These are phyloP conservation scores for Corylus heterophylla DNA, from an alignment of 306 rosid genomes.

Conservation along the genomic window DNA sequence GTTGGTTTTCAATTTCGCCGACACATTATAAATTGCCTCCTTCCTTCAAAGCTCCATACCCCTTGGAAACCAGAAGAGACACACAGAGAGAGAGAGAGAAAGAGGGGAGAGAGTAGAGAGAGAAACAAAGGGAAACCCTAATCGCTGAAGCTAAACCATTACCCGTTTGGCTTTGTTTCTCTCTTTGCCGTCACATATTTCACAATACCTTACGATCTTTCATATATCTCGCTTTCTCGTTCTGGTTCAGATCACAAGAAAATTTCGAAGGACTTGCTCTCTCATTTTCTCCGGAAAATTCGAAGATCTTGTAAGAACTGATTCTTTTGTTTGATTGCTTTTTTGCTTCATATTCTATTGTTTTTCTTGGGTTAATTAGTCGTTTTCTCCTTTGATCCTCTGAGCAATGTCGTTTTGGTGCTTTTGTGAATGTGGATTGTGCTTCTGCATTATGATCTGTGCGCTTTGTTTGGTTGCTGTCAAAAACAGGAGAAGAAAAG, in stretches of 20 bases:
- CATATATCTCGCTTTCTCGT: slow-evolving; percentile 4
- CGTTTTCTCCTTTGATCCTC: neutral
- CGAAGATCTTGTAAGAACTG: slow-evolving; percentile 38
- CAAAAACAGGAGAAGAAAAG: neutral
- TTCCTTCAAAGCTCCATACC: neutral
- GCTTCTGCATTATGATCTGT: neutral
- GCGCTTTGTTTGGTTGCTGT: slow-evolving; percentile 16
- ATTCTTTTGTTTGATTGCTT: neutral
- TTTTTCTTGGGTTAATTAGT: neutral
- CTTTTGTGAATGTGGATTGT: neutral
- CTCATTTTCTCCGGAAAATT: slow-evolving; percentile 21
- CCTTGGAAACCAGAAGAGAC: neutral
- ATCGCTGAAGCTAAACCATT: slow-evolving; percentile 43
- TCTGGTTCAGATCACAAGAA: slow-evolving; percentile 8
- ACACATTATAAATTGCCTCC: slow-evolving; percentile 29
- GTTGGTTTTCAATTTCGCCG: slow-evolving; percentile 12
- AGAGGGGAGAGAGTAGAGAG: slow-evolving; percentile 11
- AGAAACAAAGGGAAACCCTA: slow-evolving; percentile 30
- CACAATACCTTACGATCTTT: neutral
- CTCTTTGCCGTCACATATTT: slow-evolving; percentile 23
- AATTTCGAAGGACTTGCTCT: neutral
- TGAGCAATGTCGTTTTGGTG: slow-evolving; percentile 13
- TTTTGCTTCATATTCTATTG: neutral
- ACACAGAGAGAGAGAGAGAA: neutral
- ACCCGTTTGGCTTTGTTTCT: slow-evolving; percentile 38